These are phyloP conservation scores for Amaranthus tricolor DNA, from an alignment of 179 eudicot species.

Conservation along the genomic window DNA sequence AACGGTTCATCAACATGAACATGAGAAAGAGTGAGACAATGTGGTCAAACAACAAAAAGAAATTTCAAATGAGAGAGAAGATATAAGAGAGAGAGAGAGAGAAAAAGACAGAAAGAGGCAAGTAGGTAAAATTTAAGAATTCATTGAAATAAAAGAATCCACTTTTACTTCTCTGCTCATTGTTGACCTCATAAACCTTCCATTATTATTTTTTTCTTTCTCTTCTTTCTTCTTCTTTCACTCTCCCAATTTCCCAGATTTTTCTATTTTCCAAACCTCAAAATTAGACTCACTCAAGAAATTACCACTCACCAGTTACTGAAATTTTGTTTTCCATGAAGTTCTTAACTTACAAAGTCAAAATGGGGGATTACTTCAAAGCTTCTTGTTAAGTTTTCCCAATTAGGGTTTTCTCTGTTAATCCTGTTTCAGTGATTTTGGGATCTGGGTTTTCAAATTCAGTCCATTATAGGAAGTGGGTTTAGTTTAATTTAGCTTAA, in stretches of 20 bases:
- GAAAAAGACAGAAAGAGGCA: not conserved
- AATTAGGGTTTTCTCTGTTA: slow-evolving; percentile 22
- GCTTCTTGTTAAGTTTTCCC: slow-evolving; percentile 13
- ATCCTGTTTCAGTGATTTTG: slow-evolving; percentile 13
- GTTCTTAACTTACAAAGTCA: slow-evolving; percentile 18
- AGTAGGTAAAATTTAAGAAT: slow-evolving; percentile 15
- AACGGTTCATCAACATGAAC: slow-evolving; percentile 15
- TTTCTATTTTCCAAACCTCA: not conserved
- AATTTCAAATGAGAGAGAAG: not conserved
- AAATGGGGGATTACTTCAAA: slow-evolving; percentile 21
- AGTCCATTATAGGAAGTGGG: not conserved
- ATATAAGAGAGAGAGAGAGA: not conserved
- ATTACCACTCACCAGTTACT: not conserved
- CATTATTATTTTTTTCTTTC: not conserved
- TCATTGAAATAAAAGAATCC: slow-evolving; percentile 29
- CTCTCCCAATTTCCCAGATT: not conserved
- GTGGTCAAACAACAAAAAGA: slow-evolving; percentile 17
- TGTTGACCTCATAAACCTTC: slow-evolving; percentile 31
- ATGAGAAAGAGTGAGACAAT: slow-evolving; percentile 15
- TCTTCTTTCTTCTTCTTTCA: not conserved
- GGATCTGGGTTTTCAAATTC: slow-evolving; percentile 28
- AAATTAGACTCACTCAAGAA: not conserved
- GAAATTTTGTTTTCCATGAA: not conserved
- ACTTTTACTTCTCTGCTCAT: slow-evolving; percentile 20
- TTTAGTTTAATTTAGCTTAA: slow-evolving; percentile 15